Evolutionary conservation across 2,329 filamentous ascomycete species (phyloP).

Genomic region (Pyricularia sp.): DNA sequence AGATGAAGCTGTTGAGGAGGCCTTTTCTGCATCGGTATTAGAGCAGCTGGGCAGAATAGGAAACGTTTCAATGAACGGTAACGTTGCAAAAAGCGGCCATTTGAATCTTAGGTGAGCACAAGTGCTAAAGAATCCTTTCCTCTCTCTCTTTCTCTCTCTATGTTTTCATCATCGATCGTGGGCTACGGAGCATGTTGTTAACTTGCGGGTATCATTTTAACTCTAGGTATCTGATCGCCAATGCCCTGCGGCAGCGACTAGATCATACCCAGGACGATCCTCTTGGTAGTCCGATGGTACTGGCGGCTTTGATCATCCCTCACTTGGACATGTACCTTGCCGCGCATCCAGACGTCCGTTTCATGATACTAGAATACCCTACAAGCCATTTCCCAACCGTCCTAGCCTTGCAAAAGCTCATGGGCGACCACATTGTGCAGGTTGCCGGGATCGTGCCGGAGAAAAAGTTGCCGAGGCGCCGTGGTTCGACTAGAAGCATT

Average conservation of each 20-base stretch:
- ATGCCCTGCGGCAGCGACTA: conserved; percentile 43
- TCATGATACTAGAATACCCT: conserved; percentile 47
- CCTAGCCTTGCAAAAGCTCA: conserved; percentile 41
- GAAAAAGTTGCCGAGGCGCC: neutral
- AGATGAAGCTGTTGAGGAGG: conserved; percentile 38
- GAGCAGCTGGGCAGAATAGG: conserved; percentile 43
- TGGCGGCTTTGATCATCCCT: conserved; percentile 45
- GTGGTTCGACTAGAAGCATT: neutral
- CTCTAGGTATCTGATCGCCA: conserved; percentile 44
- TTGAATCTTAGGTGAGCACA: conserved; percentile 42
- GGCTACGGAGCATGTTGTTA: neutral
- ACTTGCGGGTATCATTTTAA: neutral
- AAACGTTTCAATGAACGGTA: conserved; percentile 26
- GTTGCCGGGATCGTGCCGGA: conserved; percentile 38
- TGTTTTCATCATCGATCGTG: neutral
- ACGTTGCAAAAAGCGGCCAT: conserved; percentile 37
- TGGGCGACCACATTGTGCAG: conserved; percentile 43
- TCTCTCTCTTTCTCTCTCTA: neutral
- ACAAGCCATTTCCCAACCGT: conserved; percentile 42
- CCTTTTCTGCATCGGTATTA: conserved; percentile 33
- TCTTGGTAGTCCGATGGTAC: conserved; percentile 36
- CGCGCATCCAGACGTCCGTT: conserved; percentile 36
- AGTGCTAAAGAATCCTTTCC: neutral
- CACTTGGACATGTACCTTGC: conserved; percentile 48
- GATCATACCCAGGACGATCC: conserved; percentile 40